Base-by-base conservation (phyloP, 345 rosid species). In the Cardamine chenopodiifolia region DNA sequence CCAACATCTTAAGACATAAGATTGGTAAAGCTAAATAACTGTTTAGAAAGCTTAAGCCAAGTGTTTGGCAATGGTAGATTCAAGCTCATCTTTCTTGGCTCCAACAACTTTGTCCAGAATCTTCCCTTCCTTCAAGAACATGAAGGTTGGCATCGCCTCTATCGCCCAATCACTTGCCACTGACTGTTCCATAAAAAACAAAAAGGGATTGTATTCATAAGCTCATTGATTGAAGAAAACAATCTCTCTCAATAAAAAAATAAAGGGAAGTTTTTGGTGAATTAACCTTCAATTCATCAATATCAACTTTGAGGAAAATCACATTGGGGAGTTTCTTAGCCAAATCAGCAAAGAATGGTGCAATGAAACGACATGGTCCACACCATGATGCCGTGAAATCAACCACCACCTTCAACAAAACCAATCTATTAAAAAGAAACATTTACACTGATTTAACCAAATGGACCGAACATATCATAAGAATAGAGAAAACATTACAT, bases 361-460 rank as follows among this genome's bases (percentile, higher is more conserved):
- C 73, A 10, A 90, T 88, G 64, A 86, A 57, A 32, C 93, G 93
- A 74, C 96, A 87, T 9, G 96, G 93, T 64, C 89, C 91, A 19
- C 93, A 88, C 96, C 92, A 90, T 7, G 96, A 79, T 34, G 96
- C 93, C 62, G 96, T 87, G 81, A 90, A 90, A 82, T 86, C 93
- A 55, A 90, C 86, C 62, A 90, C 93, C 55, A 87, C 85, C 97
- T 90, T 79, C 60, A 31, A 39, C 63, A 62, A 34, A 48, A 48
- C 66, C 59, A 70, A n/a, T 42, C 49, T 6, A 44, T 44, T n/a
- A 15, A 6, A 44, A 44, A 44, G 3, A 45, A 14, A 1, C 58
- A 25, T 54, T 2, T 23, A 52, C 34, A 54, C 18, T 25, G 2
- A 54, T 25, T 13, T 5, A 12, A 52, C 9, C 58, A 53, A 23